Evolutionary conservation across 768 basidiomycete genomes (phyloP).

Genomic region (Nidularia pulvinata): DNA sequence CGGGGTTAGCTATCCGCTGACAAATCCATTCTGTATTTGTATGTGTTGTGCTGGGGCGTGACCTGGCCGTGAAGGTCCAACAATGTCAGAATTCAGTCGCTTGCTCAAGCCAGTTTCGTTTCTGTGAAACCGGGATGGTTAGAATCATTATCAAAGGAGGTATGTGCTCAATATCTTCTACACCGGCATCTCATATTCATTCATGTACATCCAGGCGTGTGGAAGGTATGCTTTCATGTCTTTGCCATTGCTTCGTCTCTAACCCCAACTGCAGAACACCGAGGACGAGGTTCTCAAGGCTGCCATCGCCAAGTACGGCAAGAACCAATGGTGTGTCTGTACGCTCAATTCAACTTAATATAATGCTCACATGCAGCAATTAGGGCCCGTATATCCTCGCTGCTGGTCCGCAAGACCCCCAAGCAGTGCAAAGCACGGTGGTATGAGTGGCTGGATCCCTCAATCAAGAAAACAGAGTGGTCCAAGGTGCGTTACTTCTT

Average conservation of each 20-base stretch:
- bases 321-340: conserved; percentile 81
- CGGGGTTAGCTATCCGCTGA: too few species aligned
- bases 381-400: conserved; percentile 97
- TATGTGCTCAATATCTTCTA: conserved; percentile 21
- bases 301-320: conserved; percentile 96
- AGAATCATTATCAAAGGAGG: conserved; percentile 94
- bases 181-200: too few species aligned
- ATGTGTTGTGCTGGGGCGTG: too few species aligned
- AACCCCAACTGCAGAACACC: conserved; percentile 62
- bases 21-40: too few species aligned
- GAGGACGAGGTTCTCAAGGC: conserved; percentile 99
- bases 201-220: conserved; percentile 50
- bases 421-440: conserved; percentile 99
- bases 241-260: conserved; percentile 2
- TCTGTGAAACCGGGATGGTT: conserved; percentile 51
- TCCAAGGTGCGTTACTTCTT: conserved; percentile 67
- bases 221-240: conserved; percentile 56
- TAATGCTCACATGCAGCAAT: conserved; percentile 2
- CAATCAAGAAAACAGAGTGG: conserved; percentile 99
- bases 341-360: neutral
- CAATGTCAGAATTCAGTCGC: too few species aligned
- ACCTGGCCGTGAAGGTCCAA: too few species aligned
- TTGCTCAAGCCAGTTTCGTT: conserved; percentile 1
- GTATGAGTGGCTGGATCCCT: conserved; percentile 99
- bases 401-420: conserved; percentile 97